Conservation (phyloP, 2,329 filamentous ascomycete species). For the Paradendryphiella salina region DNA sequence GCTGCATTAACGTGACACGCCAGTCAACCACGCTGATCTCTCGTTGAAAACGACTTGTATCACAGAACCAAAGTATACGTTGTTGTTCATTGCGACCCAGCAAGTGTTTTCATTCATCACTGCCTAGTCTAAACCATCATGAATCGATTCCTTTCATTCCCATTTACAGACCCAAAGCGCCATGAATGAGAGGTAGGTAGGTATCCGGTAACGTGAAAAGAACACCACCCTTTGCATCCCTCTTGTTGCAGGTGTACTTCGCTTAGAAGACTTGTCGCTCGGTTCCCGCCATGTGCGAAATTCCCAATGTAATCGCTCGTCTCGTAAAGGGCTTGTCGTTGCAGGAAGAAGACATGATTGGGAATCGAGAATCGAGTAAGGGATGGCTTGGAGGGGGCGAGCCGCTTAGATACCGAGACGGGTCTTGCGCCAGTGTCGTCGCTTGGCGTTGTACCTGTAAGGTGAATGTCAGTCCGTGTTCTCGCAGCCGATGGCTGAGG, state of each 20-base stretch:
- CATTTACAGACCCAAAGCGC: constrained; percentile 45
- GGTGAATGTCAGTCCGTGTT: constrained; percentile 17
- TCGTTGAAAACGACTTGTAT: neutral
- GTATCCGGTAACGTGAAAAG: constrained; percentile 32
- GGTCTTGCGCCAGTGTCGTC: constrained; percentile 99
- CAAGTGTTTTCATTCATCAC: constrained; percentile 43
- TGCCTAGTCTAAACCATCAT: constrained; percentile 46
- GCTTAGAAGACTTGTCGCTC: constrained; percentile 33
- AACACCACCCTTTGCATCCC: constrained; percentile 31
- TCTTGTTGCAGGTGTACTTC: constrained; percentile 29
- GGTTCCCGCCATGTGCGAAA: constrained; percentile 34
- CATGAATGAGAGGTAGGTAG: constrained; percentile 34
- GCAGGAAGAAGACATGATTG: constrained; percentile 30
- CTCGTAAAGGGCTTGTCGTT: constrained; percentile 26
- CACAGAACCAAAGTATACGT: constrained; percentile 8
- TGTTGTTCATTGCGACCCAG: constrained; percentile 35
- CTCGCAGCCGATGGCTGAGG: neutral
- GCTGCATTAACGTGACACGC: neutral
- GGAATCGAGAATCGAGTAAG: constrained; percentile 42
- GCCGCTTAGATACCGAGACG: constrained; percentile 92
- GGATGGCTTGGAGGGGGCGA: constrained; percentile 50
- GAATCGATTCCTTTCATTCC: constrained; percentile 26
- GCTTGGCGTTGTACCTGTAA: constrained; percentile 97
- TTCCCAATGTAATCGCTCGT: constrained; percentile 36
- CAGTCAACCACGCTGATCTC: neutral